A percentile compares a stretch with the other conserved stretches of the same genome.
phyloP scores from a whole-genome alignment of 2,329 filamentous ascomycete species.

The Claviceps sp. region DNA sequence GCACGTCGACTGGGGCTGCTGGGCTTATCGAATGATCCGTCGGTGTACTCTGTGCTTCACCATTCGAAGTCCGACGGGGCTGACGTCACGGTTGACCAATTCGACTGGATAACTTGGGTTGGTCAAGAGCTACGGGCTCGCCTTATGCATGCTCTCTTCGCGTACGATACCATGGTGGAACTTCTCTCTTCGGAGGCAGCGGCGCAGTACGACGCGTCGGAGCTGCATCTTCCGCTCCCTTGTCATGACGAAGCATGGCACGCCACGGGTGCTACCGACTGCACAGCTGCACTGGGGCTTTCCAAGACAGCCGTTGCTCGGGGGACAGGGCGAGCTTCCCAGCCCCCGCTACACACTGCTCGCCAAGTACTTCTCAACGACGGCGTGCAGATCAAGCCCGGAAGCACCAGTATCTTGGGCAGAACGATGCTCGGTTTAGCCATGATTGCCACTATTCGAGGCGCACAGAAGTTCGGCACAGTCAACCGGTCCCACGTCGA shows the following conservation, averaged over 20 bases:
- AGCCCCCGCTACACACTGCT: constrained; percentile 49
- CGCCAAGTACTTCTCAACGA: constrained; percentile 47
- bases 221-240: constrained; percentile 55
- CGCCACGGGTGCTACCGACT: constrained; percentile 43
- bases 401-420: constrained; percentile 1
- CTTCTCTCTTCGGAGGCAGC: constrained; percentile 57
- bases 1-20: constrained; percentile 44
- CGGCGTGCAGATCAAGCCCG: constrained; percentile 10
- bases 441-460: constrained; percentile 46
- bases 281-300: constrained; percentile 51
- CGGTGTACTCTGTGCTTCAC: constrained; percentile 38
- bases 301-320: constrained; percentile 51
- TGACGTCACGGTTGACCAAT: constrained; percentile 14
- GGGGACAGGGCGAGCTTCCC: constrained; percentile 26
- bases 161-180: constrained; percentile 50
- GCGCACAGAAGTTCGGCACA: constrained; percentile 17
- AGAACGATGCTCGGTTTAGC: constrained; percentile 19
- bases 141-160: constrained; percentile 49
- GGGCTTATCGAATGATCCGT: constrained; percentile 28
- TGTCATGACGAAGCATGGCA: constrained; percentile 65
- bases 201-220: constrained; percentile 48
- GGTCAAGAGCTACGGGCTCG: constrained; percentile 58
- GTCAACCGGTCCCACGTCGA: not conserved
- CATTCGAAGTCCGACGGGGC: constrained; percentile 42
- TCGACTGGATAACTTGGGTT: constrained; percentile 51